Evolutionary conservation across 352 stramenopile species (phyloP), one percentile per base, ranked within the genome.

Genomic region (Globisporangium sylvaticum): DNA sequence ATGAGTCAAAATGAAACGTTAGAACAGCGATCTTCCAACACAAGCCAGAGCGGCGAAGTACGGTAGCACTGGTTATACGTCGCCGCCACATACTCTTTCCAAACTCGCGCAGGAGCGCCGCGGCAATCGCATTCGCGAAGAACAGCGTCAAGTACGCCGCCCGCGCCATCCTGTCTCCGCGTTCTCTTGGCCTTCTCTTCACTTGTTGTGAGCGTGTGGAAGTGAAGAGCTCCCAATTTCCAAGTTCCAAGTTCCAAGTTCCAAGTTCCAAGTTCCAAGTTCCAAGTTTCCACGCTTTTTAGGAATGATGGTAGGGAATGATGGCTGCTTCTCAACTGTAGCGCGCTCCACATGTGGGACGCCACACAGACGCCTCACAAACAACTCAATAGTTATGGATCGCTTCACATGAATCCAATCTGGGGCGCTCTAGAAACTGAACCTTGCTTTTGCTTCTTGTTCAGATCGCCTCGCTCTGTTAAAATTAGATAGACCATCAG

Each of bases 71-170:
- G n/a, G 48, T 4, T 27, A 31, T 9, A 15, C 25, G 10, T 0
- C 48, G 10, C 14, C 3, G 37, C 20, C 15, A 54, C 67, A 27
- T 67, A 92, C 84, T 76, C 62, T 88, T 69, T 4, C 83, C 83
- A 61, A 90, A 90, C 60, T 75, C 72, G 29, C 80, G 83, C 55
- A 91, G 62, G n/a, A 89, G 65, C 46, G 77, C 75, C 4, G 85
- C 85, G 20, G 64, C 66, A 25, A 78, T 64, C 39, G 83, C 73
- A 68, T 75, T 91, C 55, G 72, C 60, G 72, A 93, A 93, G 80
- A 93, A 88, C 59, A 91, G 78, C 71, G 73, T 72, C n/a, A 88
- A 66, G 63, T 90, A 89, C 58, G 69, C 78, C 9, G 76, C 58
- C 31, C 81, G 78, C 37, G 65, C 65, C 65, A 70, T 70, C 7